A percentile compares a stretch with the other conserved stretches of the same genome.
phyloP scores from a whole-genome alignment of 116 monocot species.

The Posidonia oceanica region DNA sequence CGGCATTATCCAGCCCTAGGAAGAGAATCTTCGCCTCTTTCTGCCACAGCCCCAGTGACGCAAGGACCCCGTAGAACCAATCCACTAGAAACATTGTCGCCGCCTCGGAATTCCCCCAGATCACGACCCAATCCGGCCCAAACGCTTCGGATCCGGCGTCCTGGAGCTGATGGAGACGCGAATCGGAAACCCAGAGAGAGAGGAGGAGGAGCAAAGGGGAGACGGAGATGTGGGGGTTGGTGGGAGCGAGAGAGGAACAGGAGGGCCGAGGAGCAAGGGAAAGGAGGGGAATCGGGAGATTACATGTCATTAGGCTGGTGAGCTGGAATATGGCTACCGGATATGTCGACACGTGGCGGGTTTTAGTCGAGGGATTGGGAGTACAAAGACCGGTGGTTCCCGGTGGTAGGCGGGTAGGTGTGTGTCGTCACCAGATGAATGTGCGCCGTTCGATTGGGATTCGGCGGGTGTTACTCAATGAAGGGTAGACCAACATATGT shows the following conservation, averaged over 20 bases:
- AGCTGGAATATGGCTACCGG: neutral
- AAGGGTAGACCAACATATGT: neutral
- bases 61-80: constrained; percentile 88
- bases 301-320: constrained; percentile 1
- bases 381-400: neutral
- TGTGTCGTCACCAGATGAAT: constrained; percentile 1
- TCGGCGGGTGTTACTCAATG: neutral
- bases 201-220: neutral
- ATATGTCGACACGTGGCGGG: neutral
- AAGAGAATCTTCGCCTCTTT: constrained; percentile 87
- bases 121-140: neutral
- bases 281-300: neutral
- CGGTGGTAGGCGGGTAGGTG: constrained; percentile 4
- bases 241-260: neutral
- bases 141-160: constrained; percentile 11
- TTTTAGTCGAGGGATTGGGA: neutral
- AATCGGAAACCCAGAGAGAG: constrained; percentile 6
- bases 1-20: constrained; percentile 77
- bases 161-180: neutral
- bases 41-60: constrained; percentile 85
- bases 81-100: constrained; percentile 63
- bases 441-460: neutral
- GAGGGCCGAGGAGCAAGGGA: neutral
- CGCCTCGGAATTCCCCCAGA: constrained; percentile 3
- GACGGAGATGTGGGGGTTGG: neutral